Percentiles rank a stretch among this genome's conserved stretches.
These are phyloP conservation scores for Penicillium corylophilum DNA, from an alignment of 2,329 filamentous ascomycete species.

Conservation along the genomic window DNA sequence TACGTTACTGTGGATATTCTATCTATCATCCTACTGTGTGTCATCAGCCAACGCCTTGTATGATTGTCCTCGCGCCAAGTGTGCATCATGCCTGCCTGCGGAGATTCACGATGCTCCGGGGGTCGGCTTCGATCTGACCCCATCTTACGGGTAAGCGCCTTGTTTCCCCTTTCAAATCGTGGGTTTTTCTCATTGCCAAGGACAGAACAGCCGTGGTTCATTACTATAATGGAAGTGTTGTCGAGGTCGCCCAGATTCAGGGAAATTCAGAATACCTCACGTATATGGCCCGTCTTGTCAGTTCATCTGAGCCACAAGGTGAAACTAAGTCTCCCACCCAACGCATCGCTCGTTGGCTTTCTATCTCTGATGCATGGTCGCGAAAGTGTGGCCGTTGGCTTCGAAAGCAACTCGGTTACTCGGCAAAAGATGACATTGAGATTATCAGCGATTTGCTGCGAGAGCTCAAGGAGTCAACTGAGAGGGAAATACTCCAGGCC, in stretches of 20 bases:
- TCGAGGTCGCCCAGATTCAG: constrained; percentile 10
- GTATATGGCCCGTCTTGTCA: constrained; percentile 10
- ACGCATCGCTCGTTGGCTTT: background rate
- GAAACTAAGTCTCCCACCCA: background rate
- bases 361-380: background rate
- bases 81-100: constrained; percentile 7
- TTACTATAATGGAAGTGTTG: constrained; percentile 11
- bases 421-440: constrained; percentile 7
- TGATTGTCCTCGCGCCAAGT: constrained; percentile 2
- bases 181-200: background rate
- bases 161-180: background rate
- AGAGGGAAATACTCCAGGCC: constrained; percentile 2
- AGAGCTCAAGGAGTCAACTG: constrained; percentile 5
- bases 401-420: constrained; percentile 5
- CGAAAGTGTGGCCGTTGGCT: constrained; percentile 3
- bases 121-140: constrained; percentile 13
- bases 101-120: constrained; percentile 12
- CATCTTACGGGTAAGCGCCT: constrained; percentile 9
- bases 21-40: background rate
- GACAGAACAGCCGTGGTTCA: constrained; percentile 10
- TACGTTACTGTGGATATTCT: background rate
- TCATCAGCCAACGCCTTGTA: constrained; percentile 3
- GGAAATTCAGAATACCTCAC: constrained; percentile 9
- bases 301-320: background rate
- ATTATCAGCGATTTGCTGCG: constrained; percentile 11